A percentile compares a stretch with the other conserved stretches of the same genome.
These are phyloP conservation scores for Penium margaritaceum DNA, from an alignment of 139 green algal genomes.

Conservation along the genomic window DNA sequence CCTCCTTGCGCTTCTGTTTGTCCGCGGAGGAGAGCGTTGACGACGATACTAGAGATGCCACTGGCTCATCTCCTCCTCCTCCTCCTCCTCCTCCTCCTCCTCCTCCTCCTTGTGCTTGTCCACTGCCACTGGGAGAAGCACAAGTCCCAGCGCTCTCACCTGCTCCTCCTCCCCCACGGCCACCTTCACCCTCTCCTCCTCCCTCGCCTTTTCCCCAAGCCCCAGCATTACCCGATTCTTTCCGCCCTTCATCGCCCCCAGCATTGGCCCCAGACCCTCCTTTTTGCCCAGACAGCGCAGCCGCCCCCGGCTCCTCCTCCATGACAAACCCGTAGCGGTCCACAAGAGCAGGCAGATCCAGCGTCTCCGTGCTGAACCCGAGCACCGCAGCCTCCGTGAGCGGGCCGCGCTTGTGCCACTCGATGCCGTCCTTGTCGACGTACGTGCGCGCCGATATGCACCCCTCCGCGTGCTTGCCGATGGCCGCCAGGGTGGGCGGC, in stretches of 20 bases:
- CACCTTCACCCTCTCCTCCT: background rate
- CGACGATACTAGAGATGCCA: no score
- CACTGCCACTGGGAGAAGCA: no score
- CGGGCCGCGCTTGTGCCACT: constrained; percentile 1
- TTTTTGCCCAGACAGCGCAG: no score
- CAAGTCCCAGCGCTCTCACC: background rate
- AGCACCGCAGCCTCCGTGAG: background rate
- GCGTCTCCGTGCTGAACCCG: background rate
- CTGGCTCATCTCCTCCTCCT: no score
- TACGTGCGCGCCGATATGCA: constrained; percentile 1
- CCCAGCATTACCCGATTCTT: no score
- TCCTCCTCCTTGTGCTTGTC: no score
- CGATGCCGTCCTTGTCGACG: constrained; percentile 6
- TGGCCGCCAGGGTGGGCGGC: constrained; percentile 1
- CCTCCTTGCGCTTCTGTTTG: no score
- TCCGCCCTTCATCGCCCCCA: background rate
- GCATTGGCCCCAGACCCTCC: no score
- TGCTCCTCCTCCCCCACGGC: background rate
- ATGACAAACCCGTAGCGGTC: background rate
- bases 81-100: no score
- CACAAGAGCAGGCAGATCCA: constrained; percentile 5
- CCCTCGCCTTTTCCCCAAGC: no score
- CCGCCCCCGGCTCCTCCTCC: background rate
- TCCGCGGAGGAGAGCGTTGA: no score
- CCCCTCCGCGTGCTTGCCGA: background rate